Percentiles rank a stretch among this genome's conserved stretches.
These are phyloP conservation scores for Cladosporium sphaerospermum DNA, from an alignment of 2,329 filamentous ascomycete genomes.

Conservation along the genomic window DNA sequence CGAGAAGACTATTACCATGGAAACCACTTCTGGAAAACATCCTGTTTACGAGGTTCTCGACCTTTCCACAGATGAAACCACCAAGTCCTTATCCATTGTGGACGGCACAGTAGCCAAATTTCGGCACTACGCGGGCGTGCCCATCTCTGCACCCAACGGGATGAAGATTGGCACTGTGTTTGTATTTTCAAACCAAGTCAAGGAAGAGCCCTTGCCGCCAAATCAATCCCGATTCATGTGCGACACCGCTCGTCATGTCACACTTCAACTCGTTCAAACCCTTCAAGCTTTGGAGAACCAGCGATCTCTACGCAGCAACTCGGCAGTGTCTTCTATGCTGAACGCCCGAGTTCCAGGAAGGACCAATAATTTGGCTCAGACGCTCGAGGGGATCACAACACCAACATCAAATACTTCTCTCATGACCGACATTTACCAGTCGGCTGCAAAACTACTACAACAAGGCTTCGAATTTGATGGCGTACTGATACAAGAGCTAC, in stretches of 20 bases:
- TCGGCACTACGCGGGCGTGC: slow-evolving; percentile 47
- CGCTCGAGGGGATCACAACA: too few species aligned
- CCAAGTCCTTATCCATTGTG: slow-evolving; percentile 9
- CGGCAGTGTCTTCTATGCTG: slow-evolving; percentile 3
- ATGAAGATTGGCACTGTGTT: slow-evolving; percentile 39
- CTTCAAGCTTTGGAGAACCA: slow-evolving; percentile 10
- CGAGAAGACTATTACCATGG: slow-evolving; percentile 6
- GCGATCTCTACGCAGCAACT: slow-evolving; percentile 4
- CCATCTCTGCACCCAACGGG: slow-evolving; percentile 50
- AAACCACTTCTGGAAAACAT: background rate
- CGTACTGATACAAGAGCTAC: slow-evolving; percentile 5
- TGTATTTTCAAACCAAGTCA: background rate
- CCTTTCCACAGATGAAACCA: background rate
- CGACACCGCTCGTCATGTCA: slow-evolving; percentile 1
- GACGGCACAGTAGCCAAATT: slow-evolving; percentile 28
- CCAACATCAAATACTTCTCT: background rate
- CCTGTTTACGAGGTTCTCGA: slow-evolving; percentile 9
- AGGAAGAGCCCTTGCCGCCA: background rate
- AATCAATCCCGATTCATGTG: background rate
- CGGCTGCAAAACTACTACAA: background rate
- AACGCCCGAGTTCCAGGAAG: too few species aligned
- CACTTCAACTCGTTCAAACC: slow-evolving; percentile 5
- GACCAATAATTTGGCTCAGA: too few species aligned
- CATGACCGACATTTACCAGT: background rate
- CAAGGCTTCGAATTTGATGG: slow-evolving; percentile 3